Percentiles rank a stretch among this genome's conserved stretches.
Conservation (phyloP, 441 rosid genomes). For the Gossypium laxum region DNA sequence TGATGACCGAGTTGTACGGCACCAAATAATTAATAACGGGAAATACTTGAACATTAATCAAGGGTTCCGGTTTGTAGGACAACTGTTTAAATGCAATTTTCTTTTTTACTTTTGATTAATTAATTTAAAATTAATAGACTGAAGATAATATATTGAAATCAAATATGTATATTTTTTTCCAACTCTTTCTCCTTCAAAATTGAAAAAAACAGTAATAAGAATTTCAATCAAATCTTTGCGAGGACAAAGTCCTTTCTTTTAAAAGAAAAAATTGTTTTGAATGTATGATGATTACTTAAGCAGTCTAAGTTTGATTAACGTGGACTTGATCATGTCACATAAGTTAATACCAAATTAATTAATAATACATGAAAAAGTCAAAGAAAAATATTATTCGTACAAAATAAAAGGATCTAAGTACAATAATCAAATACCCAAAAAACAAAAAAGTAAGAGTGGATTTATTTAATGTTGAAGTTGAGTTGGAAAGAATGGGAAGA, state of each 20-base stretch:
- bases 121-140: too few relatives aligned
- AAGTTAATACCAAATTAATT: not conserved
- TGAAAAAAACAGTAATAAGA: too few relatives aligned
- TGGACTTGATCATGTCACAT: not conserved
- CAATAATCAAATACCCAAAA: not conserved
- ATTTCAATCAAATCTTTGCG: not conserved
- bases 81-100: not conserved
- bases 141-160: too few relatives aligned
- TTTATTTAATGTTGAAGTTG: conserved; percentile 17
- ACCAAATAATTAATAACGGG: not conserved
- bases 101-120: too few relatives aligned
- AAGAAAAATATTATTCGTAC: not conserved
- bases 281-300: not conserved
- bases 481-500: conserved; percentile 47
- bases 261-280: not conserved
- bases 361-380: not conserved
- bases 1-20: not conserved
- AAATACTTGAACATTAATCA: not conserved
- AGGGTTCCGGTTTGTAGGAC: not conserved
- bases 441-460: conserved; percentile 3
- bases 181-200: too few relatives aligned
- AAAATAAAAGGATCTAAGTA: not conserved
- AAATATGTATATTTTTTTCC: too few relatives aligned
- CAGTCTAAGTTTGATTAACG: not conserved
- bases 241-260: not conserved